A percentile compares a stretch with the other conserved stretches of the same genome.
phyloP scores from a whole-genome alignment of 129 eudicot genomes.

The Rutidosis leptorrhynchoides region DNA sequence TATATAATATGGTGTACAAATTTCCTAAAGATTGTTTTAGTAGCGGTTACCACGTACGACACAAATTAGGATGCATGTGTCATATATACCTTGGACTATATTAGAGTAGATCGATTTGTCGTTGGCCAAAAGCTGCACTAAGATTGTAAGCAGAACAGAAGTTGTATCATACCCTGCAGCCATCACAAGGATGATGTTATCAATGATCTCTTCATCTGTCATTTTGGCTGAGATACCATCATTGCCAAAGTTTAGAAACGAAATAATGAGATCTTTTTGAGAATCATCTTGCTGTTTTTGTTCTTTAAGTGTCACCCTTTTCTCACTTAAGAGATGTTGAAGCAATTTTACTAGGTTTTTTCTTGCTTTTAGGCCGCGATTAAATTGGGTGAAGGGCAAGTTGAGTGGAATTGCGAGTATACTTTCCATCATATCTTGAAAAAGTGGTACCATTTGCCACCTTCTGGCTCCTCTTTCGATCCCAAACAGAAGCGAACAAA shows the following conservation, averaged over 20 bases:
- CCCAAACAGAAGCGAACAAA: constrained; percentile 39
- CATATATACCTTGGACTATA: constrained; percentile 22
- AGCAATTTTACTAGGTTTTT: constrained; percentile 28
- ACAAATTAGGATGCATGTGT: not conserved
- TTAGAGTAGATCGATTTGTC: constrained; percentile 24
- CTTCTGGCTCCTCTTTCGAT: constrained; percentile 39
- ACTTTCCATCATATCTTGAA: constrained; percentile 26
- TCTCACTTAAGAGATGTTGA: constrained; percentile 31
- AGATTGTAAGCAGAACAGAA: constrained; percentile 30
- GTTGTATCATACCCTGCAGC: constrained; percentile 39
- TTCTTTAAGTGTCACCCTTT: constrained; percentile 25
- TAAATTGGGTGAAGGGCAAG: constrained; percentile 36
- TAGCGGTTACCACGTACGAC: not conserved
- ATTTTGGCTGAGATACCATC: constrained; percentile 5
- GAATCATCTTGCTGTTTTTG: constrained; percentile 6
- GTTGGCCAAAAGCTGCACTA: constrained; percentile 34
- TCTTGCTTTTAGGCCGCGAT: constrained; percentile 31
- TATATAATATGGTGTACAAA: not conserved
- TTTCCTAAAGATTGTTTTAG: not conserved
- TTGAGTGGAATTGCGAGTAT: constrained; percentile 32
- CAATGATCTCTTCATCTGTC: constrained; percentile 44
- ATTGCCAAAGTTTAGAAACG: constrained; percentile 25
- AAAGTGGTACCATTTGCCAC: constrained; percentile 24
- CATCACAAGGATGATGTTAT: constrained; percentile 27
- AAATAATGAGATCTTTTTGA: constrained; percentile 40